Conservation (phyloP, 257 asterid genomes). For the Eustoma russellianum region DNA sequence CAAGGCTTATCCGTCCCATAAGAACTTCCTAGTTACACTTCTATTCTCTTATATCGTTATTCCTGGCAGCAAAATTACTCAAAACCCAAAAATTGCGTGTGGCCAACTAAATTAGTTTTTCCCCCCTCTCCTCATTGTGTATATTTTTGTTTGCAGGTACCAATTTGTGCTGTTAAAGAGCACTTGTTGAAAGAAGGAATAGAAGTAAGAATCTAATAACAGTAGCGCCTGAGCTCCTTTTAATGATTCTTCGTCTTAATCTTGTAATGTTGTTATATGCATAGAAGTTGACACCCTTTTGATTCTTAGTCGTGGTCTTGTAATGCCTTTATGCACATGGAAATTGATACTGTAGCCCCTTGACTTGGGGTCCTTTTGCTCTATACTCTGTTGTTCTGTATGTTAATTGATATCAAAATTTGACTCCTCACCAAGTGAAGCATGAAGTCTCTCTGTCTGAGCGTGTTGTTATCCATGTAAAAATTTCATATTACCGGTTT, state of each 20-base stretch:
- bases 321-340: background rate
- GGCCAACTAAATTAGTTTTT: no score
- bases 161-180: constrained; percentile 52
- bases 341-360: background rate
- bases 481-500: no score
- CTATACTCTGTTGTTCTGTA: background rate
- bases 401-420: no score
- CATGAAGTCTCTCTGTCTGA: no score
- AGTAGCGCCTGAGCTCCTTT: background rate
- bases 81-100: no score
- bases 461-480: no score
- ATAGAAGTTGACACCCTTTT: background rate
- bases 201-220: constrained; percentile 41
- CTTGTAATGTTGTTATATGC: background rate
- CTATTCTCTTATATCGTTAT: no score
- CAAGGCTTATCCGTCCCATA: no score
- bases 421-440: no score
- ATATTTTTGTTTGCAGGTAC: constrained; percentile 31
- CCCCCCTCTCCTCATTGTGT: no score
- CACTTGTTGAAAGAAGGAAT: constrained; percentile 44
- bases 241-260: background rate
- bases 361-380: background rate
- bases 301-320: background rate
- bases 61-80: no score
- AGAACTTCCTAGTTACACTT: no score